Conservation (phyloP, 306 rosid genomes). For the Spatholobus suberectus region DNA sequence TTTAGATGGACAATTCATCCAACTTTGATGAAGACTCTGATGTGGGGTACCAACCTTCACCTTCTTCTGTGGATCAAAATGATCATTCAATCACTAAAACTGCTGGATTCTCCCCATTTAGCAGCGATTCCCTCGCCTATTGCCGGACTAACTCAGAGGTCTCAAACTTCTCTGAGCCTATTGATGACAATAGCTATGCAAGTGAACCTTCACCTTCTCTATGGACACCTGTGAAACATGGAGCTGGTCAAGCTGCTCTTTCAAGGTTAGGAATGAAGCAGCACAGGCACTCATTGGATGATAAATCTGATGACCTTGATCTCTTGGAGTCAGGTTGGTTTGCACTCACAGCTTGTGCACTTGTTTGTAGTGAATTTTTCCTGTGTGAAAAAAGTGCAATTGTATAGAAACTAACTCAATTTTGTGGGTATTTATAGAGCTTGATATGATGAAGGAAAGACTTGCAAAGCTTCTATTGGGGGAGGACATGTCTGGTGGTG, state of each 20-base stretch:
- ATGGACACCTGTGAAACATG: constrained; percentile 55
- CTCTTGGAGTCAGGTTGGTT: constrained; percentile 68
- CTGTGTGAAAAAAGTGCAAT: neutral
- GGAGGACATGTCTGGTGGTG: constrained; percentile 99
- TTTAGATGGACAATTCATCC: constrained; percentile 63
- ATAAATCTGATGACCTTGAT: constrained; percentile 62
- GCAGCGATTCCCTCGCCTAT: constrained; percentile 67
- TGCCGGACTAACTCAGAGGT: constrained; percentile 70
- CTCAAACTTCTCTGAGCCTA: constrained; percentile 71
- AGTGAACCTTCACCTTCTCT: constrained; percentile 67
- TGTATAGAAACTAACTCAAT: constrained; percentile 14
- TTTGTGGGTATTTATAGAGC: constrained; percentile 54
- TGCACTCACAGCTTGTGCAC: neutral
- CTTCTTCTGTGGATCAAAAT: constrained; percentile 76
- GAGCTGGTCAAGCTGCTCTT: constrained; percentile 52
- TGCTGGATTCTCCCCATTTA: constrained; percentile 60
- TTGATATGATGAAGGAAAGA: constrained; percentile 87
- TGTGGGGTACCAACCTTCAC: constrained; percentile 69
- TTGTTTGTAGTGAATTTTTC: neutral
- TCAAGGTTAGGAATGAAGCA: constrained; percentile 62
- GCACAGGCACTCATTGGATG: constrained; percentile 40
- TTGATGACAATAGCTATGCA: constrained; percentile 61
- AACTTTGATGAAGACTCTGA: constrained; percentile 61
- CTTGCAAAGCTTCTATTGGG: constrained; percentile 90
- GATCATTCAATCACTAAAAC: constrained; percentile 69